phyloP scores from a whole-genome alignment of 208 protist genomes.

The Balamuthia mandrillaris region DNA sequence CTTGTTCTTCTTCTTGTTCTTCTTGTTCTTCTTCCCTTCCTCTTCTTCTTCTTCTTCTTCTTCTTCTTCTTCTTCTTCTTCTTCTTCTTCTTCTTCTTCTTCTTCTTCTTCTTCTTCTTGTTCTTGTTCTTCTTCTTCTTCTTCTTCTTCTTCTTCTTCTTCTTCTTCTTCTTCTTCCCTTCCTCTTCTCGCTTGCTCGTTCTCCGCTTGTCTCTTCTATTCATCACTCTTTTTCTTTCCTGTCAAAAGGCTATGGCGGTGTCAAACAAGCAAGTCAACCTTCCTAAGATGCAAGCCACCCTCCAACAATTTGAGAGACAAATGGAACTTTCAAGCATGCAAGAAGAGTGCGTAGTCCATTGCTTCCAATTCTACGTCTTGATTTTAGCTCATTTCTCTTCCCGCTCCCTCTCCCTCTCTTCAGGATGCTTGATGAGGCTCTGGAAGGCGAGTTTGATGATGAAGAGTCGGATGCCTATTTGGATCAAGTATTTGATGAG shows the following conservation, averaged over 20 bases:
- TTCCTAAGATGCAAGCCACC: background rate
- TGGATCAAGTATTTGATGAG: conserved; percentile 20
- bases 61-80: background rate
- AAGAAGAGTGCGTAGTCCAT: background rate
- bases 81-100: background rate
- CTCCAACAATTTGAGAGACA: conserved; percentile 31
- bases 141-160: background rate
- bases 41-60: too few relatives aligned
- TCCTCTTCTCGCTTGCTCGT: too few relatives aligned
- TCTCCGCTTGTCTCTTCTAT: too few relatives aligned
- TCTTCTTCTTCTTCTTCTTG: background rate
- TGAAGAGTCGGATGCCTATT: background rate
- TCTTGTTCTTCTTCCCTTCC: too few relatives aligned
- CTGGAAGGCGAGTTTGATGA: conserved; percentile 14
- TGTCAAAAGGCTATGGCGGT: conserved; percentile 31
- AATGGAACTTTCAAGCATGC: background rate
- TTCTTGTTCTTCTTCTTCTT: background rate
- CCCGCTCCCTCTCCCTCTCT: too few relatives aligned
- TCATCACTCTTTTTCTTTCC: too few relatives aligned
- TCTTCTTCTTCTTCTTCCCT: too few relatives aligned
- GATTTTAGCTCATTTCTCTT: too few relatives aligned
- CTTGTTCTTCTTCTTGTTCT: too few relatives aligned
- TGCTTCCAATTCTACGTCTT: background rate
- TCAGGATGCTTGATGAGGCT: conserved; percentile 19
- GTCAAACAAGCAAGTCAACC: conserved; percentile 21